Conservation (phyloP, 1,284 basidiomycete species). For the Limonomyces culmigenus region DNA sequence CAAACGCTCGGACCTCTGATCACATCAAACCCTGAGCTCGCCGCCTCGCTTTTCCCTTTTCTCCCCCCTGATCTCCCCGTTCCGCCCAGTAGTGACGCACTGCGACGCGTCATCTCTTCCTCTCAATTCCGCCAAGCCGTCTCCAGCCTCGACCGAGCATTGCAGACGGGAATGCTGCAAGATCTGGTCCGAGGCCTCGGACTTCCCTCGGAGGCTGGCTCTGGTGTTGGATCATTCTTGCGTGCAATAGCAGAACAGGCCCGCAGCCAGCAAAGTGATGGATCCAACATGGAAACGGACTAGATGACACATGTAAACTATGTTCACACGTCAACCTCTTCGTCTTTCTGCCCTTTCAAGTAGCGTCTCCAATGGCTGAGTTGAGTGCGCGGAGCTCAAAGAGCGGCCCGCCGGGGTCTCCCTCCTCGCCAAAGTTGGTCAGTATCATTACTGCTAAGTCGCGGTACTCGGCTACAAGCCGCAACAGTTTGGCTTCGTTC, state of each 20-base stretch:
- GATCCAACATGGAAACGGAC: too few species aligned
- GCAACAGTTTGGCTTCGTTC: too few species aligned
- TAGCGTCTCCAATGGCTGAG: too few species aligned
- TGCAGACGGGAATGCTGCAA: conserved; percentile 58
- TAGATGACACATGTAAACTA: too few species aligned
- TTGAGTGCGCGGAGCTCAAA: too few species aligned
- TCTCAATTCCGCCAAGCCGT: conserved; percentile 47
- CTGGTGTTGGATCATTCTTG: conserved; percentile 53
- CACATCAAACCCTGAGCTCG: conserved; percentile 42
- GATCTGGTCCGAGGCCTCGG: conserved; percentile 57
- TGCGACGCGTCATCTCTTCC: conserved; percentile 36
- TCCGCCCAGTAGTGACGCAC: conserved; percentile 42
- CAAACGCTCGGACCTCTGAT: conserved; percentile 53
- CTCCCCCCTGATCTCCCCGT: conserved; percentile 56
- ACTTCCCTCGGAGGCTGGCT: conserved; percentile 62
- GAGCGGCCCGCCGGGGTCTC: too few species aligned
- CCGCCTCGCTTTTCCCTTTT: conserved; percentile 55
- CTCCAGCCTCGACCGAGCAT: conserved; percentile 55
- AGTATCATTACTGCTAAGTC: too few species aligned
- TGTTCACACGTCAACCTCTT: too few species aligned
- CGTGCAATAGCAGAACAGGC: conserved; percentile 61
- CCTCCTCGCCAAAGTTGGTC: too few species aligned
- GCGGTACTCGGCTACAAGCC: too few species aligned
- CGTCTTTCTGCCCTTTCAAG: too few species aligned
- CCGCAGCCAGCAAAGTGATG: too few species aligned